Evolutionary conservation across 768 basidiomycete genomes (phyloP).

Genomic region (Cystofilobasidium bisporidii): DNA sequence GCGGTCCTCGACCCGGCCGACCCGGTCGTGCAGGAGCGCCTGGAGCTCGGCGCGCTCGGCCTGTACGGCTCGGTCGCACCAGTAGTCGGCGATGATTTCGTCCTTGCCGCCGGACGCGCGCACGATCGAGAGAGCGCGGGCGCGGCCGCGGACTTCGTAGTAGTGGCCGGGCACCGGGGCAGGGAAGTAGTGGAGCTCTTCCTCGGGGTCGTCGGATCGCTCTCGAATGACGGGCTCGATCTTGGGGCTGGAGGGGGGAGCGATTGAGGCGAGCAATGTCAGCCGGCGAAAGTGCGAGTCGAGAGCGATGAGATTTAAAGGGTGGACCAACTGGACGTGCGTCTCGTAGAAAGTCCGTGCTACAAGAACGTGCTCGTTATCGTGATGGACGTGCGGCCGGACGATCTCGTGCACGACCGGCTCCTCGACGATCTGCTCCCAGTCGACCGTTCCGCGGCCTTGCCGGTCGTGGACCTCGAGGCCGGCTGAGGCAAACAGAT

Average conservation of each 20-base stretch:
- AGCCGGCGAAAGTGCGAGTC: background rate
- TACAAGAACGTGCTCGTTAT: constrained; percentile 6
- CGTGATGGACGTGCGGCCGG: background rate
- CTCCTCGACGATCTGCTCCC: background rate
- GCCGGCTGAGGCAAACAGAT: constrained; percentile 1
- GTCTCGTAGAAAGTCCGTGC: constrained; percentile 9
- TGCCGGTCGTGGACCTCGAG: constrained; percentile 9
- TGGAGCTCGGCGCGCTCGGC: constrained; percentile 14
- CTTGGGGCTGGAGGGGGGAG: constrained; percentile 1
- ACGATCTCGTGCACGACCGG: constrained; percentile 1
- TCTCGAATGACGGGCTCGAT: constrained; percentile 18
- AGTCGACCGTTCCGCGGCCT: constrained; percentile 19
- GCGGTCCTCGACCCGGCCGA: too few relatives aligned
- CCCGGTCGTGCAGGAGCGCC: background rate
- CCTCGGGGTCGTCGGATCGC: background rate
- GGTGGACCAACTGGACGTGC: constrained; percentile 16
- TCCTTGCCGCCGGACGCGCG: constrained; percentile 9
- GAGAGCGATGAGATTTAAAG: too few relatives aligned
- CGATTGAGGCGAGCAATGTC: too few relatives aligned
- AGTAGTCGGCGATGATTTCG: constrained; percentile 5
- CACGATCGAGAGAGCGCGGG: constrained; percentile 13
- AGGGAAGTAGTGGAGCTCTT: constrained; percentile 26
- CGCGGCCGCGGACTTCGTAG: constrained; percentile 18
- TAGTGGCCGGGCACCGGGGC: constrained; percentile 6
- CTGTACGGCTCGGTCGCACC: constrained; percentile 1